phyloP scores from a whole-genome alignment of 139 green algal genomes.

The Chloropicon primus region DNA sequence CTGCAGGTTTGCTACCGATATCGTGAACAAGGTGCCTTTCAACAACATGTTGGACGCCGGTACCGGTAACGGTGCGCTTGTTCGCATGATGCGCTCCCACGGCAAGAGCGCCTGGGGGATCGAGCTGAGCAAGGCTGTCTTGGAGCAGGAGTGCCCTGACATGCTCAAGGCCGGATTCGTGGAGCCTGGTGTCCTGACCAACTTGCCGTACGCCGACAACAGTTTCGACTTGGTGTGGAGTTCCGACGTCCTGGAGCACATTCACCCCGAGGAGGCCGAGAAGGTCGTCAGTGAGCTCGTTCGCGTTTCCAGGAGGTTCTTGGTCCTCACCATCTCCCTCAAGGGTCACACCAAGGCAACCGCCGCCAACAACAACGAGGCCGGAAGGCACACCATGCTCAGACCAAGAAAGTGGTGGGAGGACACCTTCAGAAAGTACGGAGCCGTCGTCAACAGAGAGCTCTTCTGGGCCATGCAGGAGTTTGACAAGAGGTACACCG shows the following conservation, averaged over 20 bases:
- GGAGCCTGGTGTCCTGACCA: conserved; percentile 25
- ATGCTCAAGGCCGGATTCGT: conserved; percentile 22
- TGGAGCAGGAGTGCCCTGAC: conserved; percentile 29
- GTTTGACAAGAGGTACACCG: conserved; percentile 6
- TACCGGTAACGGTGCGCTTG: conserved; percentile 26
- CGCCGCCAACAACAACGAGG: conserved; percentile 24
- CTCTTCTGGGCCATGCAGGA: conserved; percentile 30
- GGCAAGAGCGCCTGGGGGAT: conserved; percentile 29
- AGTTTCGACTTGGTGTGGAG: conserved; percentile 25
- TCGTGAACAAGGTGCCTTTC: conserved; percentile 17
- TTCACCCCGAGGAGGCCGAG: conserved; percentile 28
- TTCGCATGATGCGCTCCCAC: conserved; percentile 26
- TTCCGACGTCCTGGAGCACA: conserved; percentile 31
- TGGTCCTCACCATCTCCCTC: conserved; percentile 27
- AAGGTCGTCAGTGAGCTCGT: conserved; percentile 25
- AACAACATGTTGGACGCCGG: conserved; percentile 28
- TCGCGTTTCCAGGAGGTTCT: conserved; percentile 22
- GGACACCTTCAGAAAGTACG: conserved; percentile 20
- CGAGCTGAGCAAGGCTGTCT: conserved; percentile 20
- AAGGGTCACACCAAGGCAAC: conserved; percentile 29
- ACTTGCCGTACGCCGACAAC: conserved; percentile 32
- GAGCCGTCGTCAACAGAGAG: conserved; percentile 24
- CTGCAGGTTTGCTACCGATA: conserved; percentile 28
- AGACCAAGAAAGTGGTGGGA: conserved; percentile 27
- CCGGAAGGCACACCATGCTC: conserved; percentile 30